Percentiles rank a stretch among this genome's conserved stretches.
Evolutionary conservation across 305 asterid species (phyloP).

Genomic region (Fraxinus velutina): DNA sequence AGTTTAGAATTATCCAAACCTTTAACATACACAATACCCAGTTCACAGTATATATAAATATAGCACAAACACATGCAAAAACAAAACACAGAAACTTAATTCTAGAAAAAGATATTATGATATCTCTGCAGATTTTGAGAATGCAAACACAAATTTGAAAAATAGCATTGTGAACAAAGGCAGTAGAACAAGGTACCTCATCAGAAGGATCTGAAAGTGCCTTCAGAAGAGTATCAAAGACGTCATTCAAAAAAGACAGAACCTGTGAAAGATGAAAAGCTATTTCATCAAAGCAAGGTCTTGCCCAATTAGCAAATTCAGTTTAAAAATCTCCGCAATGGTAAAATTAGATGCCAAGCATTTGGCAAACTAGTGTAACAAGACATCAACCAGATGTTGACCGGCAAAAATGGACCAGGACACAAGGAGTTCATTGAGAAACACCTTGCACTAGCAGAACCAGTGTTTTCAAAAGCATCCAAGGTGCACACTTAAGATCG

Average conservation of each 20-base stretch:
- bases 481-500: background rate
- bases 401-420: conserved; percentile 1
- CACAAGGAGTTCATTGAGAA: background rate
- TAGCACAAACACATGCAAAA: background rate
- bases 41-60: background rate
- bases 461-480: background rate
- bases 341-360: conserved; percentile 14
- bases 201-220: conserved; percentile 97
- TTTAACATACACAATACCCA: background rate
- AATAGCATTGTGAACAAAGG: background rate
- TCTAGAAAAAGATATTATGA: conserved; percentile 9
- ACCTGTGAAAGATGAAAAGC: conserved; percentile 49
- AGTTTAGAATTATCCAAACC: background rate
- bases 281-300: conserved; percentile 9
- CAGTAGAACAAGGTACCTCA: conserved; percentile 63
- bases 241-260: conserved; percentile 71
- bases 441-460: background rate
- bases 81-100: conserved; percentile 5
- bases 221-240: conserved; percentile 82
- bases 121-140: conserved; percentile 1
- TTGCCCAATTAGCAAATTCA: conserved; percentile 7
- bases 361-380: background rate
- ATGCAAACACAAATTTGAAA: background rate
- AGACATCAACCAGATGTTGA: conserved; percentile 1
- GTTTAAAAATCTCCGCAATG: conserved; percentile 8